Evolutionary conservation across 2,329 filamentous ascomycete species (phyloP).

Genomic region (Tolypocladium tundrense): DNA sequence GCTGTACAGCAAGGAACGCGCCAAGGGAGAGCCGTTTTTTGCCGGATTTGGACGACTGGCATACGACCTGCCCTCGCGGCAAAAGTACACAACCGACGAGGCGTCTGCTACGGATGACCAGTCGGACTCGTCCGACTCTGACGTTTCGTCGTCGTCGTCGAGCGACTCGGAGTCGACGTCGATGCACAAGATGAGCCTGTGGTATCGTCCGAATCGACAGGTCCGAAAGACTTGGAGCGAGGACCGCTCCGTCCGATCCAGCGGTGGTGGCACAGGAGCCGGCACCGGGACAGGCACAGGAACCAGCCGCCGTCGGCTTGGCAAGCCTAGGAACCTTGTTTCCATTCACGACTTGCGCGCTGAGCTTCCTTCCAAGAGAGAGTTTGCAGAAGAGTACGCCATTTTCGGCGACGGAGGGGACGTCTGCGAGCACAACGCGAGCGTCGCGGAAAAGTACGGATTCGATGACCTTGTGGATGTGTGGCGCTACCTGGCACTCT

Average conservation of each 20-base stretch:
- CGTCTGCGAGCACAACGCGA: slow-evolving; percentile 76
- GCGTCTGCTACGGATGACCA: slow-evolving; percentile 40
- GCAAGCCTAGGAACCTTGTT: slow-evolving; percentile 56
- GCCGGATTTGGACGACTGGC: slow-evolving; percentile 46
- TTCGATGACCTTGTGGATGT: slow-evolving; percentile 64
- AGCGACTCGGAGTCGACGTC: slow-evolving; percentile 55
- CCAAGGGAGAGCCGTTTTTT: slow-evolving; percentile 45
- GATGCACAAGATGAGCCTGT: slow-evolving; percentile 45
- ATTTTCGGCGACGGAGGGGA: slow-evolving; percentile 76
- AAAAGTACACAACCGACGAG: slow-evolving; percentile 37
- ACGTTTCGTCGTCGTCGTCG: slow-evolving; percentile 39
- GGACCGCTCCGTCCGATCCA: slow-evolving; percentile 47
- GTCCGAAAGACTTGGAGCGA: slow-evolving; percentile 47
- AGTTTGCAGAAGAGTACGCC: slow-evolving; percentile 68
- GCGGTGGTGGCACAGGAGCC: slow-evolving; percentile 44
- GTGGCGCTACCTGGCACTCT: slow-evolving; percentile 71
- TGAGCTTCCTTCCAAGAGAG: slow-evolving; percentile 67
- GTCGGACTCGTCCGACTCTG: slow-evolving; percentile 38
- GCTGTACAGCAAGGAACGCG: slow-evolving; percentile 34
- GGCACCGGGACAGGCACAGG: slow-evolving; percentile 41
- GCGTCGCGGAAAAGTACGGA: slow-evolving; percentile 61
- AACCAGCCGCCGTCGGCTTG: slow-evolving; percentile 36
- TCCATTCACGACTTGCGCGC: slow-evolving; percentile 61
- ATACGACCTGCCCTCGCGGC: slow-evolving; percentile 38
- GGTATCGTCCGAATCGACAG: slow-evolving; percentile 42